These are phyloP conservation scores for Sanguinoderma infundibulare DNA, from an alignment of 1,284 basidiomycete genomes.

Conservation along the genomic window DNA sequence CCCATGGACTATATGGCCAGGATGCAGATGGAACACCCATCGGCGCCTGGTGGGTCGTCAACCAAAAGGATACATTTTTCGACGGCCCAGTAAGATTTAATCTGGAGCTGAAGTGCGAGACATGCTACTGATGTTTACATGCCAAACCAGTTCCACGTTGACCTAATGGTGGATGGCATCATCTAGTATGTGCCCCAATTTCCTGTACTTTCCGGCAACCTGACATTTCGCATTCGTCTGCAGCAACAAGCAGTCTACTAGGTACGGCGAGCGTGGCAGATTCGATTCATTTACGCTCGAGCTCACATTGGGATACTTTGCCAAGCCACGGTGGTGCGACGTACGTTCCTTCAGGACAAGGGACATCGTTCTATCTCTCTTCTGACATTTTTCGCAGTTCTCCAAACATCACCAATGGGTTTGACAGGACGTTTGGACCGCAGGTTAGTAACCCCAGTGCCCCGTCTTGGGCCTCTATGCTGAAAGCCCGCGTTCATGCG, in stretches of 20 bases:
- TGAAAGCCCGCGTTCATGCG: not conserved
- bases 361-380: not conserved
- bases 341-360: slow-evolving; percentile 11
- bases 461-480: too few species aligned
- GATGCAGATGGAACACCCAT: slow-evolving; percentile 24
- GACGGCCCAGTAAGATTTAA: slow-evolving; percentile 29
- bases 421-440: slow-evolving; percentile 36
- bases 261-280: slow-evolving; percentile 8
- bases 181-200: slow-evolving; percentile 22
- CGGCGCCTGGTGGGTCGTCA: slow-evolving; percentile 36
- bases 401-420: slow-evolving; percentile 35
- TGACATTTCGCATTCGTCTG: not conserved
- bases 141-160: slow-evolving; percentile 26
- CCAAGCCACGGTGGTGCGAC: slow-evolving; percentile 26
- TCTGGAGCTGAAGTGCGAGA: not conserved
- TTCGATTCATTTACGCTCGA: not conserved
- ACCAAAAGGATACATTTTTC: slow-evolving; percentile 35
- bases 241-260: slow-evolving; percentile 33
- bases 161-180: slow-evolving; percentile 36
- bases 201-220: not conserved
- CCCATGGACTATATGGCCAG: slow-evolving; percentile 26
- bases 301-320: not conserved
- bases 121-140: not conserved
- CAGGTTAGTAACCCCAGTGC: slow-evolving; percentile 4
- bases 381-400: slow-evolving; percentile 8